These are phyloP conservation scores for Sapria himalayana DNA, from an alignment of 345 rosid species.

Conservation along the genomic window DNA sequence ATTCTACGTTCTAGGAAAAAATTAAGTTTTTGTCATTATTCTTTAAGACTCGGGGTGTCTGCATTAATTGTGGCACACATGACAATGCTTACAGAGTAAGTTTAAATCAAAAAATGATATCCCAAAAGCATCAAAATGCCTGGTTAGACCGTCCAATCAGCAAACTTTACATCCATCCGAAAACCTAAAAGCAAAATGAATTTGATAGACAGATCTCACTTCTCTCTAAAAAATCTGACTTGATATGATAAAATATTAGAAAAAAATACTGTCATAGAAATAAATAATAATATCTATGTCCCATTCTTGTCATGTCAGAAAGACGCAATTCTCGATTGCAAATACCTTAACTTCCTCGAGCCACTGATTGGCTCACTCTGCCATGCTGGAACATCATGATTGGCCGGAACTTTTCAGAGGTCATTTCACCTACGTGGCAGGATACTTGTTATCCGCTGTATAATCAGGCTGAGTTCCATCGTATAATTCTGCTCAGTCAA, in stretches of 20 bases:
- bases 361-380: slow-evolving; percentile 43
- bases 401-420: slow-evolving; percentile 26
- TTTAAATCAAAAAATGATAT: no score
- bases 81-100: no score
- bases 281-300: not conserved
- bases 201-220: slow-evolving; percentile 13
- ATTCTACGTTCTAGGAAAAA: no score
- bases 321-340: slow-evolving; percentile 6
- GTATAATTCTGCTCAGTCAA: slow-evolving; percentile 23
- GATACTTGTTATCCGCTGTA: slow-evolving; percentile 16
- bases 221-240: slow-evolving; percentile 7
- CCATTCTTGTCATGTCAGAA: not conserved
- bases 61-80: no score
- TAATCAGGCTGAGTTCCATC: slow-evolving; percentile 12
- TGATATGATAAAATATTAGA: slow-evolving; percentile 8
- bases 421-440: slow-evolving; percentile 27
- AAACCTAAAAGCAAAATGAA: slow-evolving; percentile 9
- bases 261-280: not conserved
- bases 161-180: no score
- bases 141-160: no score
- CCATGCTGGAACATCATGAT: slow-evolving; percentile 41
- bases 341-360: slow-evolving; percentile 87
- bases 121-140: no score
- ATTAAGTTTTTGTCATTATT: no score
- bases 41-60: no score